Evolutionary conservation across 768 basidiomycete species (phyloP), one percentile per base, ranked within the genome.

Genomic region (Russula virescens): DNA sequence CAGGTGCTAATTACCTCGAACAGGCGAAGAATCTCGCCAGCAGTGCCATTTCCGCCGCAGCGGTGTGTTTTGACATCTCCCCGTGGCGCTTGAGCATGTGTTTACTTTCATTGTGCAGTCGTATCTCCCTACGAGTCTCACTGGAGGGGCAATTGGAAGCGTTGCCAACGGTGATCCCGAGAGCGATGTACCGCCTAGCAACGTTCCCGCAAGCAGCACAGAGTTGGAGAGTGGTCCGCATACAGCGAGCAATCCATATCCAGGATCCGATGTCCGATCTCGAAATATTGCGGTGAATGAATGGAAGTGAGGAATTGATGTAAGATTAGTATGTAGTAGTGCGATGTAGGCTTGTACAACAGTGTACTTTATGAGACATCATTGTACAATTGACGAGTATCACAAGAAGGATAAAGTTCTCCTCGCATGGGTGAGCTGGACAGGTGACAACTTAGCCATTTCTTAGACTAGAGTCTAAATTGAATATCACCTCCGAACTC

Each of bases 11-110:
- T 0, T 85, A 85, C 66, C 71, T 86, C 7, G 80, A 83, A 25
- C 80, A 84, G 66, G 85, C 81, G 1, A 85, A 81, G 71, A 72
- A 69, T 8, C 53, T 82, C 3, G 83, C 81, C 0, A 72, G 72
- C 16, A 74, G 66, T 42, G 80, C 79, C 0, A 60, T 82, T 4
- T 66, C 76, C 7, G 77, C 80, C 26, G 82, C 82, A 18, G 76
- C 80, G 74, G 81, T 79, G 62, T 23, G 72, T 69, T 5, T 26
- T 53, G 4, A 6, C 34, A 7, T 25, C 59, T 75, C 14, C 5
- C 26, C 2, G 19, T 10, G 13, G n/a, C 1, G 5, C 35, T 47
- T 10, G 51, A 40, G 23, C 14, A 3, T 25, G 19, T 43, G n/a
- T 45, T 60, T n/a, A 61, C 48, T 42, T 35, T 8, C 10, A 16